Base-by-base conservation (phyloP, 768 basidiomycete genomes). In the Psilocybe tampanensis region DNA sequence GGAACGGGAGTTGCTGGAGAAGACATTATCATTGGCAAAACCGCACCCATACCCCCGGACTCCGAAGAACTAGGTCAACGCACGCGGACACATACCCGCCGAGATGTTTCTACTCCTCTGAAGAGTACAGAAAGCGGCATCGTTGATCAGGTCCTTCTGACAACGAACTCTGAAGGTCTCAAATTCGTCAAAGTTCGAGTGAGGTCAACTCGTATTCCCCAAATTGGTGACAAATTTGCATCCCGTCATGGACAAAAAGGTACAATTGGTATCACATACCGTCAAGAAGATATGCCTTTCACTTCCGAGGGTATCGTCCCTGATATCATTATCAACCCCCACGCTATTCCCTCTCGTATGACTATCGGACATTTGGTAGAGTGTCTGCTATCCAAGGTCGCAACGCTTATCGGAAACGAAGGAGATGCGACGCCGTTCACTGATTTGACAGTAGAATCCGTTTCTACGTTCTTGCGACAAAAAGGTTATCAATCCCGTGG, bases 211-310 rank as follows among this genome's bases (percentile, higher is more conserved):
- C 92, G 97, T 76, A 86, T 98, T 54, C 97, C 97, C 26, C 96
- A 99, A 72, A 97, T 90, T 53, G 97, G 97, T 39, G 97, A 99
- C 81, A 99, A 99, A 75, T 99, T 99, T 63, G 97, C 97, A 1
- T 99, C 97, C 45, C 92, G 97, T 68, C 97, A 99, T 68, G 97
- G 97, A 66, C 97, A 99, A 76, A 99, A 99, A 79, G 97, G 97
- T 74, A 99, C 97, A 9, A 96, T 98, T 60, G 97, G 97, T 75
- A 97, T 99, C 74, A 98, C 96, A 0, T 99, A 99, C 70, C 93
- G 97, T 50, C 97, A 98, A 72, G 97, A 99, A 72, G 97, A 99
- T 70, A 98, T 99, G 97, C 97, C 97, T 26, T 99, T 98, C 78
- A 96, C 95, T 2, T 87, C 89, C 2, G 95, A 98, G 69, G 97